Percentiles rank a stretch among this genome's conserved stretches.
phyloP scores from a whole-genome alignment of 768 basidiomycete genomes.

The Pulveroboletus sp. region DNA sequence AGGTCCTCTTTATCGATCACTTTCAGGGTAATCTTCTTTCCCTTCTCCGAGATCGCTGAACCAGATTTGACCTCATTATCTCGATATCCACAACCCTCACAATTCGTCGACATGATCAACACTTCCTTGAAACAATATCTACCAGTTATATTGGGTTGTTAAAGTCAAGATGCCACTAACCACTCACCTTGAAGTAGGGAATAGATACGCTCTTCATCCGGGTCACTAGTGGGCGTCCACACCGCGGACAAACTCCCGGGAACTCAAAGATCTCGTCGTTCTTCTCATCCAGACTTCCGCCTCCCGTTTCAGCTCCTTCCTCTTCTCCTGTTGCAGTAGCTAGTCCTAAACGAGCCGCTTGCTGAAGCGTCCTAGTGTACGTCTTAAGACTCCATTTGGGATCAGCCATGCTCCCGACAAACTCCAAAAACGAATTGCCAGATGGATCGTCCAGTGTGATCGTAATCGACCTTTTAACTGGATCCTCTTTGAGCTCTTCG shows the following conservation, averaged over 20 bases:
- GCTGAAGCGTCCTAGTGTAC: slow-evolving; percentile 73
- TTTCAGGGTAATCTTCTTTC: slow-evolving; percentile 82
- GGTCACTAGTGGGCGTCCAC: slow-evolving; percentile 77
- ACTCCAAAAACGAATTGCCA: slow-evolving; percentile 96
- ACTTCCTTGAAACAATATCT: slow-evolving; percentile 58
- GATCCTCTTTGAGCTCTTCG: slow-evolving; percentile 35
- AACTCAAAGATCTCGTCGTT: slow-evolving; percentile 90
- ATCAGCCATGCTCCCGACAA: slow-evolving; percentile 79
- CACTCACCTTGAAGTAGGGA: slow-evolving; percentile 87
- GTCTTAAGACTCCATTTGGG: slow-evolving; percentile 88
- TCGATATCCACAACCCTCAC: slow-evolving; percentile 89
- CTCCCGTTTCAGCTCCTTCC: slow-evolving; percentile 14
- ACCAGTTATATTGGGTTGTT: background rate
- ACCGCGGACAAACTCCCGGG: slow-evolving; percentile 83
- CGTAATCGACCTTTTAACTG: slow-evolving; percentile 69
- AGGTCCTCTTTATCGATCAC: slow-evolving; percentile 93
- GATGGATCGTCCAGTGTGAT: slow-evolving; percentile 87
- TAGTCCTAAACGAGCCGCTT: slow-evolving; percentile 78
- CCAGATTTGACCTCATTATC: slow-evolving; percentile 99
- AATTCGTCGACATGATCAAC: slow-evolving; percentile 97
- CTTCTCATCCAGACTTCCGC: slow-evolving; percentile 31
- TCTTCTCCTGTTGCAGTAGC: slow-evolving; percentile 43
- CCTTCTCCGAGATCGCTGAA: slow-evolving; percentile 79
- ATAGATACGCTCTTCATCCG: slow-evolving; percentile 95
- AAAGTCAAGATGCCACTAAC: background rate